Evolutionary conservation across 139 green algal genomes (phyloP).

Genomic region (Mychonastes homosphaera): DNA sequence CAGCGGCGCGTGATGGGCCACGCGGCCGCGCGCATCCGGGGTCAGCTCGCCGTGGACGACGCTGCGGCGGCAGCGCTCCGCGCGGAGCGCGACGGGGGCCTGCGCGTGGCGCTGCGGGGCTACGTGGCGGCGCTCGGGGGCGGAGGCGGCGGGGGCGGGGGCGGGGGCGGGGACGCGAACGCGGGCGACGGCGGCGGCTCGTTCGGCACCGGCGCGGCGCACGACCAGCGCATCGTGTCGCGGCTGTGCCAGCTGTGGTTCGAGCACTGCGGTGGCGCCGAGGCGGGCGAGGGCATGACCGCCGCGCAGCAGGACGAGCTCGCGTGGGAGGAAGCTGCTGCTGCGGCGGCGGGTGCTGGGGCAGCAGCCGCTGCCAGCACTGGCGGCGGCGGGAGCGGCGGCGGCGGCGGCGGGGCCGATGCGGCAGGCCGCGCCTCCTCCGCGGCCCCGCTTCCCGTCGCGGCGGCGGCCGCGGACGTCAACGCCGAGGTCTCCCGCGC

Average conservation of each 20-base stretch:
- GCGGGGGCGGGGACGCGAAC: neutral
- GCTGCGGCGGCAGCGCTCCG: neutral
- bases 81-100: neutral
- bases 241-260: constrained; percentile 70
- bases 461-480: constrained; percentile 12
- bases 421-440: neutral
- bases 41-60: neutral
- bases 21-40: too few relatives aligned
- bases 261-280: constrained; percentile 1
- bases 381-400: neutral
- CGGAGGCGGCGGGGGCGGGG: neutral
- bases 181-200: too few relatives aligned
- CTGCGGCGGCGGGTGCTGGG: neutral
- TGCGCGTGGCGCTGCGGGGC: neutral
- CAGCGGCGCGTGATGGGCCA: neutral
- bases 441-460: neutral
- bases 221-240: constrained; percentile 43
- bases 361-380: constrained; percentile 3
- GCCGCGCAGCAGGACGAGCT: constrained; percentile 1
- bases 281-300: neutral
- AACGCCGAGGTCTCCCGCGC: constrained; percentile 25
- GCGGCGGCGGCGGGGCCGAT: neutral
- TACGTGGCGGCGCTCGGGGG: constrained; percentile 3
- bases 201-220: constrained; percentile 3
- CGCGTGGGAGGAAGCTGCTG: neutral